Evolutionary conservation across 768 basidiomycete species (phyloP).

Genomic region (Tulasnella sp.): DNA sequence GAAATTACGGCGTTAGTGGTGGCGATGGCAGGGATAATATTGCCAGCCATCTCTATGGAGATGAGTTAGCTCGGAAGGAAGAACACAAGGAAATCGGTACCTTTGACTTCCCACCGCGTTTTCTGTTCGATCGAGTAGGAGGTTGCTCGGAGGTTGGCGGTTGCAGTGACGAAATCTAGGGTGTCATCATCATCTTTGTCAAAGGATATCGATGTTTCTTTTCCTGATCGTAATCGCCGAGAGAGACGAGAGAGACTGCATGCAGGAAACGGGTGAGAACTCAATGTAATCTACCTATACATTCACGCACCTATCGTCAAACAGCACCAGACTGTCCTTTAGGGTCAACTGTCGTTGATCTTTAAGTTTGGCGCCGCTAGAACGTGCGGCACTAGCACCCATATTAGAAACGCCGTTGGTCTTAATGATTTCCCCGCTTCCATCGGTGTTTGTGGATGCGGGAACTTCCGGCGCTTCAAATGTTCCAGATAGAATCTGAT

Average conservation of each 20-base stretch:
- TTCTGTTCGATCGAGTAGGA: conserved; percentile 83
- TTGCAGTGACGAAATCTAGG: conserved; percentile 90
- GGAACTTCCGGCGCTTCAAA: conserved; percentile 34
- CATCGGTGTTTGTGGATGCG: conserved; percentile 14
- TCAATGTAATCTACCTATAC: background rate
- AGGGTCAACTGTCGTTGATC: conserved; percentile 72
- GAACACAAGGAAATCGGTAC: conserved; percentile 29
- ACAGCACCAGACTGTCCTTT: conserved; percentile 70
- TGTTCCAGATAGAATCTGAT: conserved; percentile 52
- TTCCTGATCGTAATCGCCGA: conserved; percentile 46
- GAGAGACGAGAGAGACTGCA: conserved; percentile 69
- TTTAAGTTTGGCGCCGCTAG: conserved; percentile 38
- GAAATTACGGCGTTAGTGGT: conserved; percentile 98
- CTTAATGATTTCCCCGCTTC: conserved; percentile 19
- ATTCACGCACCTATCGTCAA: conserved; percentile 62
- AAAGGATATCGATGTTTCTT: conserved; percentile 60
- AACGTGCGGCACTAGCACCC: background rate
- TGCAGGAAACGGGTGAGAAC: background rate
- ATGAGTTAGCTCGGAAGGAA: background rate
- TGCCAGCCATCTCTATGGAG: conserved; percentile 87
- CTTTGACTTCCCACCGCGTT: conserved; percentile 96
- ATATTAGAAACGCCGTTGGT: conserved; percentile 18
- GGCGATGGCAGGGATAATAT: conserved; percentile 98
- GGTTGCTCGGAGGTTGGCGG: conserved; percentile 80
- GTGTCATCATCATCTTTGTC: conserved; percentile 99